Base-by-base conservation (phyloP, 1,284 basidiomycete genomes). In the Fomitiporia mediterranea region DNA sequence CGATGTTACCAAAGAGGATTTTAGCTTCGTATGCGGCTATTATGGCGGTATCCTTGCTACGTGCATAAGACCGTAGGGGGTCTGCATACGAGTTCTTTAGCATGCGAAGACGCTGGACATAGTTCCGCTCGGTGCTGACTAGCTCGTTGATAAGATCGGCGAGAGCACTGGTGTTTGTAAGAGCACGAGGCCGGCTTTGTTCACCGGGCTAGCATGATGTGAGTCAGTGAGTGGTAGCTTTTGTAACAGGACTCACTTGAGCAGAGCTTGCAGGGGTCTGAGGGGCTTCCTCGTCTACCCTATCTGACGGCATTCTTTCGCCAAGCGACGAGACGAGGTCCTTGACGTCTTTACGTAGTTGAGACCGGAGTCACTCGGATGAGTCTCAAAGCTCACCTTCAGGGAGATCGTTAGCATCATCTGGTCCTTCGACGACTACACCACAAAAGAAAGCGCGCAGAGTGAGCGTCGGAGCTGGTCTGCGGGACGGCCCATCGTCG, bases 1-100 rank as follows among this genome's bases (percentile, higher is more conserved):
- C 95, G 46, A 98, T 83, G 70, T 98, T 98, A 51, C 92, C 92
- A 64, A 98, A 98, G 27, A 98, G 77, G 0, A 84, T 88, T 64
- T 94, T 96, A 21, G 95, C 92, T 66, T 97, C 91, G 68, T 96
- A 97, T 17, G 84, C 74, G 2, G 90, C 87, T 48, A 98, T 82
- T 63, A 98, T 93, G 42, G 87, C 83, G 0, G 89, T 93, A 61
- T 89, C 88, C 65, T 91, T 90, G 67, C 81, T 85, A 58, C 83
- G 81, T 27, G 96, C 85, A 67, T 94, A 96, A 53, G 82, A 82
- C 21, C 94, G 84, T 21, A 98, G 76, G 2, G 94, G 94, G 68
- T 94, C 89, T 37, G 94, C 94, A 67, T 98, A 98, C 60, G 88
- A 83, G 28, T 77, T 70, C 71, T 91, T 91, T 63, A 93, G 80